A percentile compares a stretch with the other conserved stretches of the same genome.
Evolutionary conservation across 306 rosid genomes (phyloP).

Genomic region (Begonia masoniana): DNA sequence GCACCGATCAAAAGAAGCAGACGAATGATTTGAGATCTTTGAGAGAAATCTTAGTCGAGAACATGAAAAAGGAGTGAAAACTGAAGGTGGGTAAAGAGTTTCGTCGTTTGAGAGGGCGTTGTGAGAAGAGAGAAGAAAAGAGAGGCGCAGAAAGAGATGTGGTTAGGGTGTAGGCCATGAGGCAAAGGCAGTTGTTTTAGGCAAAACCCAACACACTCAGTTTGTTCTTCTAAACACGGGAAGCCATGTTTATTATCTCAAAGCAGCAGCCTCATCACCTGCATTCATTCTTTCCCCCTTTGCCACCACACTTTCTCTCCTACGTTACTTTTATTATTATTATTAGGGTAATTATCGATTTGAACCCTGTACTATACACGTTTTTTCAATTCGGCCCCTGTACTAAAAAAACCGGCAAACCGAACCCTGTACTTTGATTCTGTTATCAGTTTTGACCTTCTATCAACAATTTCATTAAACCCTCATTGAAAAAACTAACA

Average conservation of each 20-base stretch:
- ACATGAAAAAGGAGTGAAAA: constrained; percentile 6
- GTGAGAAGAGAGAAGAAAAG: constrained; percentile 3
- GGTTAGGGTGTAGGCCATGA: constrained; percentile 17
- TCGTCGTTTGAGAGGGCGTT: not conserved
- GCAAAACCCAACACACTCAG: no score
- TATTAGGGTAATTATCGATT: no score
- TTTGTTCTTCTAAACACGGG: no score
- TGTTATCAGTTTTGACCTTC: no score
- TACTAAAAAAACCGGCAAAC: no score
- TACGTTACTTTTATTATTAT: no score
- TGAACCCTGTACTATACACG: no score
- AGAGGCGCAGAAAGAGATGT: constrained; percentile 3
- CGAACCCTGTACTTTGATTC: no score
- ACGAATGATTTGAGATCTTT: constrained; percentile 39
- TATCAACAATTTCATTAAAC: no score
- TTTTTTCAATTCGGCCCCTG: no score
- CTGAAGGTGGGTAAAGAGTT: not conserved
- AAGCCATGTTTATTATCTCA: constrained; percentile 33
- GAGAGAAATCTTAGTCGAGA: constrained; percentile 11
- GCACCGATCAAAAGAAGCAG: constrained; percentile 45
- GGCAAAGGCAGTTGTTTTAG: constrained; percentile 2
- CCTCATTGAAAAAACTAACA: no score
- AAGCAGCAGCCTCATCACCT: constrained; percentile 30
- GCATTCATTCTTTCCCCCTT: constrained; percentile 13
- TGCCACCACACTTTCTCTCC: not conserved